A percentile compares a stretch with the other conserved stretches of the same genome.
Evolutionary conservation across 345 rosid species (phyloP).

Genomic region (Citrus trifoliata): DNA sequence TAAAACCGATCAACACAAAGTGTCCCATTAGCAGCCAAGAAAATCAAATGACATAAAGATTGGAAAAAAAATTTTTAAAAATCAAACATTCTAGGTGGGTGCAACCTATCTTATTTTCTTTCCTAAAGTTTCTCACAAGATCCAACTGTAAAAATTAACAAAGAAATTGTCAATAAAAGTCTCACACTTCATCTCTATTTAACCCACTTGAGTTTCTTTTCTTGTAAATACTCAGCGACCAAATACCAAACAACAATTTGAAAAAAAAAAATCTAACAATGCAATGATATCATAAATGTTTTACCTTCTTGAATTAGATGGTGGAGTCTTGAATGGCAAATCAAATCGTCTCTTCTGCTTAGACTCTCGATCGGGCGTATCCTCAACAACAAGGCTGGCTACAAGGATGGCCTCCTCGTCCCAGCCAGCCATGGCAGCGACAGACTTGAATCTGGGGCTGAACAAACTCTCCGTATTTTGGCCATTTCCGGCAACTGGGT

Average conservation of each 20-base stretch:
- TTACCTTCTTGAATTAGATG: slow-evolving; percentile 76
- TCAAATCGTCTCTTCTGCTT: slow-evolving; percentile 63
- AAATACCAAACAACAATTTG: background rate
- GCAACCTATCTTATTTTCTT: background rate
- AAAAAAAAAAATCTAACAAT: background rate
- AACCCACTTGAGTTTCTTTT: background rate
- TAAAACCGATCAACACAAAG: background rate
- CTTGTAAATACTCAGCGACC: background rate
- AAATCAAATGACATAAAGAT: background rate
- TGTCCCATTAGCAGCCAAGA: slow-evolving; percentile 1
- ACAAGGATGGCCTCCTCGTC: slow-evolving; percentile 79
- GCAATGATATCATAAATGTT: background rate
- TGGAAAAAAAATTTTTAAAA: background rate
- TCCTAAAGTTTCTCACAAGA: background rate
- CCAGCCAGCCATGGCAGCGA: slow-evolving; percentile 98
- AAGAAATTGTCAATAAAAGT: background rate
- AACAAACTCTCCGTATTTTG: slow-evolving; percentile 39
- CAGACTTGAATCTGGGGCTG: slow-evolving; percentile 83
- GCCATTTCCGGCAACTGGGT: slow-evolving; percentile 20
- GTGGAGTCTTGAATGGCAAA: slow-evolving; percentile 56
- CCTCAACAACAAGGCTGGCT: slow-evolving; percentile 77
- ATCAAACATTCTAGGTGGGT: background rate
- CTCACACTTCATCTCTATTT: background rate
- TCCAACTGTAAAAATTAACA: background rate
- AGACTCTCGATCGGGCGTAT: slow-evolving; percentile 70